Evolutionary conservation across 495 filamentous ascomycete species (phyloP).

Genomic region (Neurospora intermedia): DNA sequence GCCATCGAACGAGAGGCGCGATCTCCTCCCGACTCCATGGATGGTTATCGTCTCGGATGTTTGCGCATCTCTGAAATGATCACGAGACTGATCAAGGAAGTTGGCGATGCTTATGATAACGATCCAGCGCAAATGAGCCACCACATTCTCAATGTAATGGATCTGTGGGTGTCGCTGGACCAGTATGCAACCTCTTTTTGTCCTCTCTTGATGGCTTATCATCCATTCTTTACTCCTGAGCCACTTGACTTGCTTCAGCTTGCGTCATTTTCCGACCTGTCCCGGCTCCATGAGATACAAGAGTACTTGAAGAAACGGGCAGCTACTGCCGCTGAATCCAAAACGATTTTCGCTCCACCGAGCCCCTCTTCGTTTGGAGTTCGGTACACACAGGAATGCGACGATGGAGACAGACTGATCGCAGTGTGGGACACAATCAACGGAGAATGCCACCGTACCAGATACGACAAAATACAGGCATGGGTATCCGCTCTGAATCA

Average conservation of each 20-base stretch:
- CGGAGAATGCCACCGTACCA: neutral
- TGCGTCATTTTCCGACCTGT: constrained; percentile 29
- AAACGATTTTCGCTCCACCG: constrained; percentile 24
- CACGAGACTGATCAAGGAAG: constrained; percentile 18
- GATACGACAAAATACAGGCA: neutral
- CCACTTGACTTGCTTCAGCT: constrained; percentile 42
- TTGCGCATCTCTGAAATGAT: constrained; percentile 27
- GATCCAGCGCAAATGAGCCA: constrained; percentile 36
- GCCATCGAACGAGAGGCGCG: neutral
- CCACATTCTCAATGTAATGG: constrained; percentile 32
- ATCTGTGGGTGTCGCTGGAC: constrained; percentile 36
- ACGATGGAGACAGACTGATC: neutral
- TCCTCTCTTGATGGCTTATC: constrained; percentile 25
- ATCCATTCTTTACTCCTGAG: constrained; percentile 31
- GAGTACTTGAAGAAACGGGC: neutral
- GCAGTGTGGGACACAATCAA: neutral
- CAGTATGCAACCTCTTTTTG: constrained; percentile 17
- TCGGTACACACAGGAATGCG: neutral
- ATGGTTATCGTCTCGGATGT: neutral
- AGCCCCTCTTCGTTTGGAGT: constrained; percentile 1
- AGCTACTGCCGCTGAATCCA: constrained; percentile 25
- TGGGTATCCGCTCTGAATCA: neutral
- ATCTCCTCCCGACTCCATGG: neutral
- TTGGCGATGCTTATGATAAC: constrained; percentile 30
- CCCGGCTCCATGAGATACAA: constrained; percentile 24